Evolutionary conservation across 108 stramenopile species (phyloP), one percentile per base, ranked within the genome.

Genomic region (Cyclotella kingstonii): DNA sequence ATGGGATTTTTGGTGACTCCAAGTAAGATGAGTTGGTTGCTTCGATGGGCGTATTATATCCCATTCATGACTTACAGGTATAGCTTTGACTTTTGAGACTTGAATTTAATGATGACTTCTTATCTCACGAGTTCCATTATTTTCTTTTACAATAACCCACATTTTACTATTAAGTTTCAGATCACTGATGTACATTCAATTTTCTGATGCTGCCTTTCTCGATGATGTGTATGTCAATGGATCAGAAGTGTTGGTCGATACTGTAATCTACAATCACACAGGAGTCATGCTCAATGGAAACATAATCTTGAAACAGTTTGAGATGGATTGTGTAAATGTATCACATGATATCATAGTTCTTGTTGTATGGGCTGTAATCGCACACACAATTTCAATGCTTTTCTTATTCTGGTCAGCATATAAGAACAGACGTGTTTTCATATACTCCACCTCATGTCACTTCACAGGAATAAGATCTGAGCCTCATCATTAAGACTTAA

Each of bases 1-100:
- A 65, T 65, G 63, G 63, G 63, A 10, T 65, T 65, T 31, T 44
- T 65, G 12, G 41, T 65, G 28, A n/a, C 40, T 18, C 63, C 63
- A 3, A 29, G 40, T 2, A 27, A 26, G 0, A 65, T 65, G 63
- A 25, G 27, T 9, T 11, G 19, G 19, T 29, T 33, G 29, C 50
- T 65, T 29, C 31, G 21, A 1, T 65, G 63, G 63, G 31, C 48
- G 1, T 65, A 65, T 17, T 45, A 65, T 31, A 0, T 65, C 6
- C 52, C 63, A 11, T 65, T 65, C 51, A 65, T 65, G 63, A 65
- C 63, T 3, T 65, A 65, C 26, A 38, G 45, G 9, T 60, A 36
- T n/a, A n/a, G n/a, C n/a, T n/a, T n/a, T n/a, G n/a, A n/a, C n/a
- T n/a, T n/a, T n/a, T n/a, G n/a, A n/a, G n/a, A n/a, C n/a, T n/a